phyloP scores from a whole-genome alignment of 2,329 filamentous ascomycete genomes.

The Allantophomopsis cytisporea region DNA sequence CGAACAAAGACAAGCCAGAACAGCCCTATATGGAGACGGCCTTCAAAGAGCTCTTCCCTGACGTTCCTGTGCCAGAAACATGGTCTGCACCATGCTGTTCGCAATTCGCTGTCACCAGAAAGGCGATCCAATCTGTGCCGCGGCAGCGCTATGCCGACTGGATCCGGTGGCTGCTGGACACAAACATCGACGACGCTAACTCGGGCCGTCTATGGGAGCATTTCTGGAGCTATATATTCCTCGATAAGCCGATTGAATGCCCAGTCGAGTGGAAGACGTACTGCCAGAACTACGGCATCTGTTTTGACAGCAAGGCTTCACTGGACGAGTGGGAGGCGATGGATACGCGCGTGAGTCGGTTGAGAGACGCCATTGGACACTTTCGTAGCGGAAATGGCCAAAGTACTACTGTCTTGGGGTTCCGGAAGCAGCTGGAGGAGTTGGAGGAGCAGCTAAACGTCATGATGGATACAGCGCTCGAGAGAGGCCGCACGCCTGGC shows the following conservation, averaged over 20 bases:
- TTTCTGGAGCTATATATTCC: constrained; percentile 20
- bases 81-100: constrained; percentile 20
- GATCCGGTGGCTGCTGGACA: constrained; percentile 18
- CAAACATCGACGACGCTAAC: constrained; percentile 16
- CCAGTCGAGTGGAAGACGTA: constrained; percentile 22
- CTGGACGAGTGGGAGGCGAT: neutral
- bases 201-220: constrained; percentile 21
- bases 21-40: constrained; percentile 17
- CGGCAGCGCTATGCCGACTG: constrained; percentile 15
- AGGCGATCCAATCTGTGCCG: constrained; percentile 16
- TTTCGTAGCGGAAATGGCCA: too few relatives aligned
- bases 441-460: too few relatives aligned
- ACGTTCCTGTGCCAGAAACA: constrained; percentile 15
- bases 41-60: constrained; percentile 16
- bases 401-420: too few relatives aligned
- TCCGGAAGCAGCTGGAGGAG: too few relatives aligned
- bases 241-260: constrained; percentile 25
- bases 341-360: neutral
- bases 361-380: too few relatives aligned
- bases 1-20: constrained; percentile 14
- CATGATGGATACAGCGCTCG: too few relatives aligned
- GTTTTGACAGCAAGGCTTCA: constrained; percentile 11
- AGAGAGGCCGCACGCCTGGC: too few relatives aligned
- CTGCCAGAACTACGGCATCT: constrained; percentile 20
- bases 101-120: constrained; percentile 20